Percentiles rank a stretch among this genome's conserved stretches.
Conservation (phyloP, 257 asterid genomes). For the Solanum lycopersicoides region DNA sequence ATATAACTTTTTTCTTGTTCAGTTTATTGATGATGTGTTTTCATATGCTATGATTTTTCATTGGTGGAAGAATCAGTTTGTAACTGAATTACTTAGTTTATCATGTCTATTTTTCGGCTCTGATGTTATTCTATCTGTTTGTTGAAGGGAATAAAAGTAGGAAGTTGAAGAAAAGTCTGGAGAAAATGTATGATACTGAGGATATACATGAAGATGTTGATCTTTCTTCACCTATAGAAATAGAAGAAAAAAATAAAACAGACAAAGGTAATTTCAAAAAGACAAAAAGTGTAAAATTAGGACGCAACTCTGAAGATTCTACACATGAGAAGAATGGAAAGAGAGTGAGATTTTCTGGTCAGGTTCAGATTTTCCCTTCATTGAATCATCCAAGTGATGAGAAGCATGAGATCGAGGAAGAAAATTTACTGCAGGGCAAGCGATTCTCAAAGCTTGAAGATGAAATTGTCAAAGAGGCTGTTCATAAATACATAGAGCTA, state of each 20-base stretch:
- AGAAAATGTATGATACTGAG: neutral
- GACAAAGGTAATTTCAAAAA: neutral
- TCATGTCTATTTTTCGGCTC: no score
- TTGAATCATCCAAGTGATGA: neutral
- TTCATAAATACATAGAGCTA: neutral
- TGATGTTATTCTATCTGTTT: no score
- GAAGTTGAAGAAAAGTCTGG: neutral
- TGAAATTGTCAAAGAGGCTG: neutral
- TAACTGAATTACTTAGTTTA: no score
- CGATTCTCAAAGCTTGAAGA: neutral
- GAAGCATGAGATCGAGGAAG: neutral
- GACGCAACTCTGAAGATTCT: neutral
- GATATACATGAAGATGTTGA: neutral
- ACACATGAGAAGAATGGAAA: neutral
- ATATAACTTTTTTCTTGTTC: neutral
- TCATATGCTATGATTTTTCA: no score
- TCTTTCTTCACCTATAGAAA: neutral
- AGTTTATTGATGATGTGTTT: no score
- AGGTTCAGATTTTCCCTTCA: neutral
- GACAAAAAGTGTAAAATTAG: neutral
- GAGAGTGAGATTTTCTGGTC: neutral
- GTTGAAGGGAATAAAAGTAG: neutral
- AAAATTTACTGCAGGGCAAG: neutral
- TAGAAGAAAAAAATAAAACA: neutral
- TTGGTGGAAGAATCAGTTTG: no score